phyloP scores from a whole-genome alignment of 2,329 filamentous ascomycete genomes.

The Anthostomella pinea region DNA sequence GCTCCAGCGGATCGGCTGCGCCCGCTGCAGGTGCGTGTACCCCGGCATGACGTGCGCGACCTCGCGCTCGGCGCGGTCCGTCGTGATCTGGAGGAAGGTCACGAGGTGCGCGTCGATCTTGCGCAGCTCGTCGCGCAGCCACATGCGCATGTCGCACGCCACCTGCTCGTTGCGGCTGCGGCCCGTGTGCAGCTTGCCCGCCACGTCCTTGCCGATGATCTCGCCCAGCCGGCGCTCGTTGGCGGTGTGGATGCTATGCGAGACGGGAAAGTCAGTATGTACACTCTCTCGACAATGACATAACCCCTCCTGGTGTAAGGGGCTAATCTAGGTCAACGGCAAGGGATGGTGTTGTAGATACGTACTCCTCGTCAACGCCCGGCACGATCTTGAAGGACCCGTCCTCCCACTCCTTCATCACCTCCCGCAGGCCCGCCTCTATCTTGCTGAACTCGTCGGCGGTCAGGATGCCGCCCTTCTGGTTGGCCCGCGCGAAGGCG shows the following conservation, averaged over 20 bases:
- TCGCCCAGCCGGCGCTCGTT: constrained; percentile 60
- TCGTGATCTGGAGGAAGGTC: constrained; percentile 67
- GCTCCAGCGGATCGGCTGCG: constrained; percentile 69
- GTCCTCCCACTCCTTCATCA: constrained; percentile 52
- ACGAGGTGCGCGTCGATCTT: constrained; percentile 67
- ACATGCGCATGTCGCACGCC: constrained; percentile 85
- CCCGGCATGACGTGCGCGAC: constrained; percentile 70
- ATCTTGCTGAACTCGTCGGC: constrained; percentile 71
- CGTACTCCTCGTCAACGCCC: constrained; percentile 50
- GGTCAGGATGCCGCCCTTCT: constrained; percentile 70
- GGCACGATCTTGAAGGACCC: constrained; percentile 50
- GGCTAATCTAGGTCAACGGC: no score
- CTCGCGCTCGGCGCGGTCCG: constrained; percentile 64
- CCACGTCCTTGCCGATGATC: constrained; percentile 80
- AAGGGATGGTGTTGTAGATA: background rate
- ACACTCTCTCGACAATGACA: background rate
- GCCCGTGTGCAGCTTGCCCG: constrained; percentile 85
- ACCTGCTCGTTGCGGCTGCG: constrained; percentile 90
- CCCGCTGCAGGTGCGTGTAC: constrained; percentile 75
- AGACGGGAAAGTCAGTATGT: background rate
- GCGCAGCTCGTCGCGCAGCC: constrained; percentile 73
- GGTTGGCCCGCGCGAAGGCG: constrained; percentile 78
- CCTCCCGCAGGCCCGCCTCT: constrained; percentile 63
- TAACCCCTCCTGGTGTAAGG: background rate
- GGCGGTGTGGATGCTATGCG: constrained; percentile 8